phyloP scores from a whole-genome alignment of 2,329 filamentous ascomycete species.

The Fusarium sp. region DNA sequence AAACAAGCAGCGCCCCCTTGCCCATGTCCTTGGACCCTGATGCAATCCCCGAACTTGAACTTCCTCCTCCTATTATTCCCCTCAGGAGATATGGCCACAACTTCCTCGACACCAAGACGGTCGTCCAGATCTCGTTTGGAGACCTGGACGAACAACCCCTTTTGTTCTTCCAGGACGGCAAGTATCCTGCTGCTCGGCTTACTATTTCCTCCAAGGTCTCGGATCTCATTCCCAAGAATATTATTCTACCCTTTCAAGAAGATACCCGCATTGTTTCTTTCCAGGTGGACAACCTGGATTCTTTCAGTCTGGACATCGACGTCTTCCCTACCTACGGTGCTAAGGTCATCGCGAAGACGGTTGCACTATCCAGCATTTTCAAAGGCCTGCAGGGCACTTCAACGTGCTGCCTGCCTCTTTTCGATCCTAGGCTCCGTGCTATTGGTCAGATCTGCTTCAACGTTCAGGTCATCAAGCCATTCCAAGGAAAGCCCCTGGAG shows the following conservation, averaged over 20 bases:
- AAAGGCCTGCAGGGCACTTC: slow-evolving; percentile 79
- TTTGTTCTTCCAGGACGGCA: slow-evolving; percentile 95
- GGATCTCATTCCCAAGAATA: slow-evolving; percentile 95
- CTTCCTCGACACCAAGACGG: slow-evolving; percentile 97
- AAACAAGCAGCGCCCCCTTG: slow-evolving; percentile 63
- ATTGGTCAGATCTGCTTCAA: slow-evolving; percentile 96
- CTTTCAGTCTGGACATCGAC: slow-evolving; percentile 96
- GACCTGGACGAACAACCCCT: slow-evolving; percentile 81
- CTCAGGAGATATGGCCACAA: slow-evolving; percentile 96
- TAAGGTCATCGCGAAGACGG: slow-evolving; percentile 96
- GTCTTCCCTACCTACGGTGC: slow-evolving; percentile 98
- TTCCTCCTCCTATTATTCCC: slow-evolving; percentile 96
- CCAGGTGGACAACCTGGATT: slow-evolving; percentile 92
- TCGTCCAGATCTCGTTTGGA: slow-evolving; percentile 92
- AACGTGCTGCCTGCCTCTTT: slow-evolving; percentile 86
- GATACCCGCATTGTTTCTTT: slow-evolving; percentile 94
- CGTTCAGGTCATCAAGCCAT: slow-evolving; percentile 96
- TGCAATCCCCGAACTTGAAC: slow-evolving; percentile 89
- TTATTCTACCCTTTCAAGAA: slow-evolving; percentile 95
- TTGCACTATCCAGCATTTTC: slow-evolving; percentile 90
- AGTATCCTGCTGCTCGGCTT: slow-evolving; percentile 93
- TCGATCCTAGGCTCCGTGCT: slow-evolving; percentile 89
- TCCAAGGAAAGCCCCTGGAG: slow-evolving; percentile 90
- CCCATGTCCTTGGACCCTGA: slow-evolving; percentile 82
- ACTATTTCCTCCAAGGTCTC: slow-evolving; percentile 97